Conservation (phyloP, 2,329 filamentous ascomycete genomes). For the Endothia cerciana region DNA sequence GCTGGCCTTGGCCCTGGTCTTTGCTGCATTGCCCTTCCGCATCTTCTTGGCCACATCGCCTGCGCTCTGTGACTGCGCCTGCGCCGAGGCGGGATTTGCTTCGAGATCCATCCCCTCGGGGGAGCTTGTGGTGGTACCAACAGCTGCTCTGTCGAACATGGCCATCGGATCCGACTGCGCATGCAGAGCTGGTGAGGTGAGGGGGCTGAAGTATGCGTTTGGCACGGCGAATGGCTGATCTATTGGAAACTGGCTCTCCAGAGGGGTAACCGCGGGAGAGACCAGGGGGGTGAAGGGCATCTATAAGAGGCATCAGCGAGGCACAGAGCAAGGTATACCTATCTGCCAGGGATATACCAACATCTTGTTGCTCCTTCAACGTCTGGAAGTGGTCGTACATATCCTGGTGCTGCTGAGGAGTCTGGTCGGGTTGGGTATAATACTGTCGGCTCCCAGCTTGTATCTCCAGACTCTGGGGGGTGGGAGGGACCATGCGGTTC, state of each 20-base stretch:
- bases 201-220: slow-evolving; percentile 78
- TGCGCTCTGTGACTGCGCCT: slow-evolving; percentile 43
- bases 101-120: slow-evolving; percentile 63
- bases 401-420: slow-evolving; percentile 56
- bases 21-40: slow-evolving; percentile 55
- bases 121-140: slow-evolving; percentile 49
- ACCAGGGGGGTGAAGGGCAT: slow-evolving; percentile 81
- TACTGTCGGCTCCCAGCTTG: slow-evolving; percentile 64
- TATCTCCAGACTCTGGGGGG: slow-evolving; percentile 80
- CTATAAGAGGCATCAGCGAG: slow-evolving; percentile 45
- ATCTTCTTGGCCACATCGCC: slow-evolving; percentile 56
- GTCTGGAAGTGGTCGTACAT: slow-evolving; percentile 70
- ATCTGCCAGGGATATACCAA: slow-evolving; percentile 41
- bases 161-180: slow-evolving; percentile 64
- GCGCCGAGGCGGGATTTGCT: slow-evolving; percentile 40
- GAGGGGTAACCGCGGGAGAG: slow-evolving; percentile 81
- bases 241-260: slow-evolving; percentile 71
- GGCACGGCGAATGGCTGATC: slow-evolving; percentile 65
- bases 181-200: slow-evolving; percentile 79
- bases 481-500: slow-evolving; percentile 71
- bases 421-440: slow-evolving; percentile 54
- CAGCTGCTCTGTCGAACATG: slow-evolving; percentile 49
- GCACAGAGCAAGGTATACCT: neutral
- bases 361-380: slow-evolving; percentile 71
- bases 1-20: slow-evolving; percentile 55